Percentiles rank a stretch among this genome's conserved stretches.
These are phyloP conservation scores for Sporothrix sp. DNA, from an alignment of 2,329 filamentous ascomycete genomes.

Conservation along the genomic window DNA sequence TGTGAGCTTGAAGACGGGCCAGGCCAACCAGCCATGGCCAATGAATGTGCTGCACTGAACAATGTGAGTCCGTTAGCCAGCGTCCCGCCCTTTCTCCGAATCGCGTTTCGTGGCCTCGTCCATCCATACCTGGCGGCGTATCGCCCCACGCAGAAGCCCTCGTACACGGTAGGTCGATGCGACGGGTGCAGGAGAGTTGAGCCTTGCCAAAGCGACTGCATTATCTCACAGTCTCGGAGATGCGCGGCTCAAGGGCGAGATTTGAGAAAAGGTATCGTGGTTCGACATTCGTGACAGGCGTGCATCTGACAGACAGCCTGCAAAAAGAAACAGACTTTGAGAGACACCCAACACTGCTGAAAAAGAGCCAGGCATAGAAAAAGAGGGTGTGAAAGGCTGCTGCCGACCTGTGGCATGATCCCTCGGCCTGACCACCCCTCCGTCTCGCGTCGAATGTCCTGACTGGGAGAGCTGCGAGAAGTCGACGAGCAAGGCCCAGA, in stretches of 20 bases:
- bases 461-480: constrained; percentile 7
- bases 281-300: background rate
- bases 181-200: no score
- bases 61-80: no score
- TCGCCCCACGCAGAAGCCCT: background rate
- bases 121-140: background rate
- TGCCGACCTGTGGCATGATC: background rate
- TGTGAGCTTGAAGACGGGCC: background rate
- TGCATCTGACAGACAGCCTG: background rate
- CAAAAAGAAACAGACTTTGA: background rate
- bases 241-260: constrained; percentile 1
- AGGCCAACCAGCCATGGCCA: no score
- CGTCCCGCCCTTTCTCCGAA: no score
- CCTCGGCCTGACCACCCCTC: background rate
- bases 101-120: no score
- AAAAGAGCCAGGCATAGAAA: no score
- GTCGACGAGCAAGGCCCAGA: background rate
- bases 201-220: no score
- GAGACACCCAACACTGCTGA: no score
- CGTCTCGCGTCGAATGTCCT: constrained; percentile 6
- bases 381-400: constrained; percentile 4
- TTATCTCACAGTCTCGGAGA: constrained; percentile 2
- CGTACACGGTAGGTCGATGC: background rate
- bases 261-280: background rate
- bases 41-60: no score